phyloP scores from a whole-genome alignment of 306 rosid genomes.

The Carpinus fangiana region DNA sequence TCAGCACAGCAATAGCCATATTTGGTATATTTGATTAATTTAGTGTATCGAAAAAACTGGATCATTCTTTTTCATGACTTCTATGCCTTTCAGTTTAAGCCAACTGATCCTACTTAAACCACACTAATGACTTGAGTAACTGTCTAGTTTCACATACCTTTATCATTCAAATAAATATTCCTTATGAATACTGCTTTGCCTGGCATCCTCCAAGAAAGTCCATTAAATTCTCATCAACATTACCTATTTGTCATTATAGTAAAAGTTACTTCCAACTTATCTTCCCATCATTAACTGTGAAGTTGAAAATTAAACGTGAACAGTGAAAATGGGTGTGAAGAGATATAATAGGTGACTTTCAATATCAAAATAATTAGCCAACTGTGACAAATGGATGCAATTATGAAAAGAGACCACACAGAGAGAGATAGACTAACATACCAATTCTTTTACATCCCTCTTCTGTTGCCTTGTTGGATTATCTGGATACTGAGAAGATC shows the following conservation, averaged over 20 bases:
- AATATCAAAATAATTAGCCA: not conserved
- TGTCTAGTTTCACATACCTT: conserved; percentile 6
- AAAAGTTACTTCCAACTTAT: conserved; percentile 13
- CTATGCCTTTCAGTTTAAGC: not conserved
- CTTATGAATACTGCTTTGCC: not conserved
- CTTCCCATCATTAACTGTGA: conserved; percentile 19
- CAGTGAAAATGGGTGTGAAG: not conserved
- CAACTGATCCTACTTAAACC: conserved; percentile 1
- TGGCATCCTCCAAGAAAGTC: not conserved
- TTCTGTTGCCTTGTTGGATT: conserved; percentile 96
- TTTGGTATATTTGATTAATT: not conserved
- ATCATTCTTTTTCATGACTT: not conserved
- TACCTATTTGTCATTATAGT: not conserved
- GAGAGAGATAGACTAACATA: conserved; percentile 31
- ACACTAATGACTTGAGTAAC: not conserved
- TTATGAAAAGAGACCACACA: conserved; percentile 16
- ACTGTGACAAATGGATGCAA: not conserved
- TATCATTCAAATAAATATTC: too few species aligned
- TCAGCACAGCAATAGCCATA: not conserved
- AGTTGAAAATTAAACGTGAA: conserved; percentile 4
- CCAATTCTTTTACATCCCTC: conserved; percentile 95
- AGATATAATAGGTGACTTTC: not conserved
- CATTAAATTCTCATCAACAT: conserved; percentile 5
- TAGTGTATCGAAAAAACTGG: not conserved
- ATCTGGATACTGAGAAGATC: conserved; percentile 74